A percentile compares a stretch with the other conserved stretches of the same genome.
Evolutionary conservation across 805 yeast species (phyloP).

Genomic region (Teunomyces gatunensis): DNA sequence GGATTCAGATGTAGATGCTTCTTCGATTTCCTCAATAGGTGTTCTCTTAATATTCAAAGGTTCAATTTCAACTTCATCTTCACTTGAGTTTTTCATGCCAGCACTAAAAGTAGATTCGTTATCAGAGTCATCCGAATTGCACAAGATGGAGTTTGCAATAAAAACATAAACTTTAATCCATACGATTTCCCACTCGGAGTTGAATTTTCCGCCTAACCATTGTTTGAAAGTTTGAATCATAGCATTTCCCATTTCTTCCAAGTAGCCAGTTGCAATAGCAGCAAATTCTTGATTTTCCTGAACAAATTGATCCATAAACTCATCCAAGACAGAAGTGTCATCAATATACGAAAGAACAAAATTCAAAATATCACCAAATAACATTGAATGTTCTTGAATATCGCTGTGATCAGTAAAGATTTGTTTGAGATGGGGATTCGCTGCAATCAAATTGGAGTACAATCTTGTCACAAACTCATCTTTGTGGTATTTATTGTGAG

Average conservation of each 20-base stretch:
- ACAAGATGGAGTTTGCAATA: slow-evolving; percentile 38
- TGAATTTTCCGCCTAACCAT: slow-evolving; percentile 32
- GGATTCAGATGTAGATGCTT: slow-evolving; percentile 1
- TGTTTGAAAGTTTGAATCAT: slow-evolving; percentile 37
- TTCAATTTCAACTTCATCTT: slow-evolving; percentile 17
- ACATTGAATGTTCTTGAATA: slow-evolving; percentile 28
- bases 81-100: slow-evolving; percentile 4
- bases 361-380: slow-evolving; percentile 35
- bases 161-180: slow-evolving; percentile 42
- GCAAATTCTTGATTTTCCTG: slow-evolving; percentile 28
- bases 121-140: slow-evolving; percentile 19
- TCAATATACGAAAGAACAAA: slow-evolving; percentile 31
- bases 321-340: slow-evolving; percentile 24
- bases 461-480: slow-evolving; percentile 30
- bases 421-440: slow-evolving; percentile 24
- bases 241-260: slow-evolving; percentile 43
- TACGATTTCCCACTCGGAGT: slow-evolving; percentile 30
- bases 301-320: slow-evolving; percentile 33
- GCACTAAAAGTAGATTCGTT: slow-evolving; percentile 20
- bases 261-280: slow-evolving; percentile 23
- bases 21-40: slow-evolving; percentile 9
- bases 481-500: slow-evolving; percentile 27
- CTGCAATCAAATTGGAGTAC: slow-evolving; percentile 32
- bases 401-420: slow-evolving; percentile 23
- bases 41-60: slow-evolving; percentile 25